phyloP scores from a whole-genome alignment of 1,284 basidiomycete species.

The Coniophora puteana region DNA sequence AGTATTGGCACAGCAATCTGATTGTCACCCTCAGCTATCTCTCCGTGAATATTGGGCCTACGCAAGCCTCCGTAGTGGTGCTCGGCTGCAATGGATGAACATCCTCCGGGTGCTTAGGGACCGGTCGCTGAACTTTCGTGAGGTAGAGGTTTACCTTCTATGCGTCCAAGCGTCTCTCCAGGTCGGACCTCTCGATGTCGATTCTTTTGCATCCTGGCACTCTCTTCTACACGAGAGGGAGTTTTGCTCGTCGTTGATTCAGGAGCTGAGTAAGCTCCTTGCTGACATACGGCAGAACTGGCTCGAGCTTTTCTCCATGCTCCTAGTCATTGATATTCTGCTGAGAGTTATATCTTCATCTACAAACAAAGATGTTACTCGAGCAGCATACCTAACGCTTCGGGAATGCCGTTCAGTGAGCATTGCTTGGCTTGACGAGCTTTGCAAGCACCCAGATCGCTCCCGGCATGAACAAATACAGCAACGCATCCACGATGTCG shows the following conservation, averaged over 20 bases:
- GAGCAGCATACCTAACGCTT: constrained; percentile 22
- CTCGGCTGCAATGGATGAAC: constrained; percentile 46
- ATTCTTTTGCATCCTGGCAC: constrained; percentile 29
- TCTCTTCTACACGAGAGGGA: constrained; percentile 14
- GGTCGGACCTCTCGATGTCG: constrained; percentile 28
- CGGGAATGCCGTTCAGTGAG: constrained; percentile 26
- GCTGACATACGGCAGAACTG: constrained; percentile 35
- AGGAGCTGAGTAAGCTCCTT: constrained; percentile 28
- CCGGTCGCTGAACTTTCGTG: constrained; percentile 31
- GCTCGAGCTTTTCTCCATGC: constrained; percentile 34
- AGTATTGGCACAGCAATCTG: constrained; percentile 24
- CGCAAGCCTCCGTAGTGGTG: constrained; percentile 38
- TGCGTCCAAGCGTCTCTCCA: constrained; percentile 40
- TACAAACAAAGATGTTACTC: constrained; percentile 6
- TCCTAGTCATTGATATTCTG: constrained; percentile 16
- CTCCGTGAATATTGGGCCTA: constrained; percentile 34
- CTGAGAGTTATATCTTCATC: constrained; percentile 32
- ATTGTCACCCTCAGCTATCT: constrained; percentile 14
- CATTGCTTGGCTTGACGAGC: constrained; percentile 33
- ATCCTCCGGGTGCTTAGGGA: constrained; percentile 38
- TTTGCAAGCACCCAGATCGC: constrained; percentile 20
- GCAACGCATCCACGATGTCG: constrained; percentile 29
- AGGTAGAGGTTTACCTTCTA: constrained; percentile 36
- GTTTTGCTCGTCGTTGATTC: constrained; percentile 33
- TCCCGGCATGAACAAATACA: constrained; percentile 17